Base-by-base conservation (phyloP, 169 alveolate species). In the Plasmodium gaboni region DNA sequence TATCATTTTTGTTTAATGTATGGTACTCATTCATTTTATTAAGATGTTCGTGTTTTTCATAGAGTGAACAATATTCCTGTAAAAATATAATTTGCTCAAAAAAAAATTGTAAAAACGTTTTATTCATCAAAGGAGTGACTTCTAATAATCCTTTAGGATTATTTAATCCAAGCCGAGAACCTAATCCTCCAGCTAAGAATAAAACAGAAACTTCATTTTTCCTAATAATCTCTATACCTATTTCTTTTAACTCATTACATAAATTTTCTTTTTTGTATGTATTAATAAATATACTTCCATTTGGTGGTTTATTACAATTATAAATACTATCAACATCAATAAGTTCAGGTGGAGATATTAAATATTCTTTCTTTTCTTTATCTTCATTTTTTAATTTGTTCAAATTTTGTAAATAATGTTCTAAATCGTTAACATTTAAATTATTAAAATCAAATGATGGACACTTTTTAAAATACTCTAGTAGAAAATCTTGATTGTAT, bases 121-220 rank as follows among this genome's bases (percentile, higher is more conserved):
- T 93, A 53, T 91, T 46, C 24, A 64, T 64, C 24, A 92, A 67
- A 15, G 93, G 92, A 2, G 95, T 88, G 8, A 94, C 78, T 61
- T 92, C 95, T 17, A 94, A 61, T 17, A 90, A 53, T 26, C 94
- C 92, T 74, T 94, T 94, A 4, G 94, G 90, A 13, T 73, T 63
- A 28, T 59, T 59, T 19, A 72, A 48, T 4, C 94, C 94, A 44
- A 94, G 70, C 5, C 96, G 38, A 32, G 94, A 87, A 3, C 94
- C 94, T 59, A 73, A 83, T 4, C 96, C 96, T 17, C 96, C 96
- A 22, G 96, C 90, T 61, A 94, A 92, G 50, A 94, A 87, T 64
- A 94, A 67, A 48, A 94, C 88, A 28, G 95, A 93, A 8, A 61
- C 92, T 44, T 87, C 72, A 46, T 94, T 92, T 38, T 32, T 67